These are phyloP conservation scores for Dictyostelium intermedium DNA, from an alignment of 78 protist species.

Conservation along the genomic window DNA sequence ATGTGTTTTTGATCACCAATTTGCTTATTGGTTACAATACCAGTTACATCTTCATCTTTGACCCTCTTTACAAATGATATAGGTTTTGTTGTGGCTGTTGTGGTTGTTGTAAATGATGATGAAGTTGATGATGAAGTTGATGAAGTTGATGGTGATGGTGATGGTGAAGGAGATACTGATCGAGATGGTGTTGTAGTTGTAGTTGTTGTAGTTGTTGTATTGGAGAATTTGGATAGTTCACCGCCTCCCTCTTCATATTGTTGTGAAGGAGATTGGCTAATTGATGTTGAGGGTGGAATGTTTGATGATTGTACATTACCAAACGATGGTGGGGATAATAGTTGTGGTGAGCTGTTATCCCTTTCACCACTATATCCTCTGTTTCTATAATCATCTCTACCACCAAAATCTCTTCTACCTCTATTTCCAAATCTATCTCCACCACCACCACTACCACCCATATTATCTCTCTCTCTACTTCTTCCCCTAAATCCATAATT, in stretches of 20 bases:
- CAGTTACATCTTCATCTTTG: neutral
- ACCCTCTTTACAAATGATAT: neutral
- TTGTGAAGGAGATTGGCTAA: neutral
- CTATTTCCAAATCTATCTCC: neutral
- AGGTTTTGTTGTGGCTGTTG: neutral
- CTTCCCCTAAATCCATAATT: neutral
- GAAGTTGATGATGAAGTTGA: neutral
- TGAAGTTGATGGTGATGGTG: neutral
- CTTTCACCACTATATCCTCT: neutral
- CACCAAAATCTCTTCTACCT: neutral
- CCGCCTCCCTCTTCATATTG: too few species aligned
- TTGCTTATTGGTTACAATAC: neutral
- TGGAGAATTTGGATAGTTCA: too few species aligned
- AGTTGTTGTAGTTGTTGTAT: neutral
- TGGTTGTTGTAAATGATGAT: neutral
- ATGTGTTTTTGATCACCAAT: neutral
- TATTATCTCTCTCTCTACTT: neutral
- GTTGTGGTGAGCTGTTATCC: neutral
- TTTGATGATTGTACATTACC: neutral
- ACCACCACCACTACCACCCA: neutral
- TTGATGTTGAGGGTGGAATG: neutral
- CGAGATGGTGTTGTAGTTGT: neutral
- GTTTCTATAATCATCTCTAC: neutral
- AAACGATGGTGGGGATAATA: neutral
- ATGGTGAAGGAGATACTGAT: neutral